Percentiles rank a stretch among this genome's conserved stretches.
Conservation (phyloP, 768 basidiomycete genomes). For the Suillus paluster region DNA sequence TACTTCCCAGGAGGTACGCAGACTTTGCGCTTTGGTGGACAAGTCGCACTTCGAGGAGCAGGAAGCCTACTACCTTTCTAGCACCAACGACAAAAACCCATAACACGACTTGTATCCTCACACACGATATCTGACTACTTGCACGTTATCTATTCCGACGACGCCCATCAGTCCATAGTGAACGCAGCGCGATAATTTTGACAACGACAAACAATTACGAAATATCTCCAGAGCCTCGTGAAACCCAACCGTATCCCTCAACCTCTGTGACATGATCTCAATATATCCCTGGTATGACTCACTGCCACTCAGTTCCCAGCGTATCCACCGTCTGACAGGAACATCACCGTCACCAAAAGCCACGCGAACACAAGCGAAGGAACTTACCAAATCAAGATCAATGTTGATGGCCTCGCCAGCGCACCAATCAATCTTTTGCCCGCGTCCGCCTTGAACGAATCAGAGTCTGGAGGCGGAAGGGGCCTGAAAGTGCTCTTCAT, state of each 20-base stretch:
- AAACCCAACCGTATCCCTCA: constrained; percentile 67
- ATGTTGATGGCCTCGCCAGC: constrained; percentile 54
- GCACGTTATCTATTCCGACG: neutral
- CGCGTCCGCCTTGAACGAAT: constrained; percentile 60
- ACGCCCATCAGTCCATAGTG: neutral
- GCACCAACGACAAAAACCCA: constrained; percentile 12
- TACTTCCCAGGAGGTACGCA: constrained; percentile 94
- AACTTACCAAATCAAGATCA: constrained; percentile 57
- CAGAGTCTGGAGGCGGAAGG: constrained; percentile 59
- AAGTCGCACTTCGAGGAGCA: constrained; percentile 83
- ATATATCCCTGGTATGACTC: constrained; percentile 73
- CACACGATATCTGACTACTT: constrained; percentile 7
- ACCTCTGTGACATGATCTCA: constrained; percentile 73
- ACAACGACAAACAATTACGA: neutral
- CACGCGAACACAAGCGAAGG: constrained; percentile 17
- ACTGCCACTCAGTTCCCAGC: constrained; percentile 57
- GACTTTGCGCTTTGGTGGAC: constrained; percentile 79
- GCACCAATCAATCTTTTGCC: constrained; percentile 57
- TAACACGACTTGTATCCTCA: neutral
- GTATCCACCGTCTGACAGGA: constrained; percentile 45
- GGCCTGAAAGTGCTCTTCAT: constrained; percentile 58
- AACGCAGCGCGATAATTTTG: constrained; percentile 2
- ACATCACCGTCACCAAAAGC: constrained; percentile 21
- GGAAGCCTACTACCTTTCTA: constrained; percentile 82
- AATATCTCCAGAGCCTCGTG: constrained; percentile 39